These are phyloP conservation scores for Aspergillus egyptiacus DNA, from an alignment of 495 filamentous ascomycete species.

Conservation along the genomic window DNA sequence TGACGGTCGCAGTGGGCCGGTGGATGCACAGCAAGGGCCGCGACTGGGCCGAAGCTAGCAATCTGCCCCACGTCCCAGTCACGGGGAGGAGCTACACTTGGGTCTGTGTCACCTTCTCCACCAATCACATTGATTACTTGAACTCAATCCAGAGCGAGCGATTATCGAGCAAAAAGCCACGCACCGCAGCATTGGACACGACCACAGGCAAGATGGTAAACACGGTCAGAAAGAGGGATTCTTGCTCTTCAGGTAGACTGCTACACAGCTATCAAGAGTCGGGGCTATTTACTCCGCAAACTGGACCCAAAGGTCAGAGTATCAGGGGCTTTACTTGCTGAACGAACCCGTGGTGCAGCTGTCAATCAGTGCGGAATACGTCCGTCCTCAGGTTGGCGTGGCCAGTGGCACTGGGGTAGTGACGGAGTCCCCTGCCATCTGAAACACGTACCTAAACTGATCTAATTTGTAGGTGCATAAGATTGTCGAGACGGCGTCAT, in stretches of 20 bases:
- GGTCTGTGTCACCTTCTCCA: constrained; percentile 6
- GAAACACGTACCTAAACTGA: too few species aligned
- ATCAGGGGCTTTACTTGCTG: too few species aligned
- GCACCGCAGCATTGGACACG: constrained; percentile 5
- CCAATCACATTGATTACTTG: constrained; percentile 2
- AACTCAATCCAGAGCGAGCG: constrained; percentile 4
- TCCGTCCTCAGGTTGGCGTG: not conserved
- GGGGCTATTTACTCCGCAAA: too few species aligned
- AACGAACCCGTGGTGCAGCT: not conserved
- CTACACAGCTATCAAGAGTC: too few species aligned
- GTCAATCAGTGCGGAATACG: not conserved
- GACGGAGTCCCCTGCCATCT: too few species aligned
- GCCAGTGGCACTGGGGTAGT: too few species aligned
- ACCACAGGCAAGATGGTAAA: not conserved
- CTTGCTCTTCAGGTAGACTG: too few species aligned
- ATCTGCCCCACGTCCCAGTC: constrained; percentile 14
- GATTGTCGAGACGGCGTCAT: too few species aligned
- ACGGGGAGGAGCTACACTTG: constrained; percentile 14
- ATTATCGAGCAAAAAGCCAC: constrained; percentile 5
- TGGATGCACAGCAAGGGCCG: constrained; percentile 19
- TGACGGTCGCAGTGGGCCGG: not conserved
- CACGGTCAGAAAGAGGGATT: not conserved
- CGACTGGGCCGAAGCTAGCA: constrained; percentile 20
- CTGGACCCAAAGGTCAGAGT: too few species aligned
- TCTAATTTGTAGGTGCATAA: too few species aligned